These are phyloP conservation scores for Porcisia hertigi DNA, from an alignment of 208 protist species.

Conservation along the genomic window DNA sequence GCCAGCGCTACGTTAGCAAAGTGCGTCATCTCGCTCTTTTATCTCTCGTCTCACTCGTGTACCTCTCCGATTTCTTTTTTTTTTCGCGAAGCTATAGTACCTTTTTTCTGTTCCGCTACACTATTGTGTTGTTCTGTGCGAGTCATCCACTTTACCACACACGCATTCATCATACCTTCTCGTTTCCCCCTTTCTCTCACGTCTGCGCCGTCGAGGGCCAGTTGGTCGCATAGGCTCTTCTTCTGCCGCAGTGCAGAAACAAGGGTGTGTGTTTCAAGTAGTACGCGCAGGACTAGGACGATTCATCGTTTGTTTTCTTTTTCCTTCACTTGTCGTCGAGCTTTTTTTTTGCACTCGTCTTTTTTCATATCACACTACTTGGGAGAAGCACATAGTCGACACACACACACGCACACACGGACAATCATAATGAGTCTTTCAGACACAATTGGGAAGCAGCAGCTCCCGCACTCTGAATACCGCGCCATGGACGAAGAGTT, in stretches of 20 bases:
- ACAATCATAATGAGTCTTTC: conserved; percentile 4
- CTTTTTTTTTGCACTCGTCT: no score
- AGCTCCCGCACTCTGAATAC: conserved; percentile 4
- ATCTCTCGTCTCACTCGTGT: background rate
- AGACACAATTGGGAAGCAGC: conserved; percentile 12
- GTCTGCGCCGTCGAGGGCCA: background rate
- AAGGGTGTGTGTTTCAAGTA: background rate
- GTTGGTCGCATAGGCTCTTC: background rate
- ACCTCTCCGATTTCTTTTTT: background rate
- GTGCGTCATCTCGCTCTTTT: background rate
- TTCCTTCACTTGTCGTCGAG: background rate
- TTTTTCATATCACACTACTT: background rate
- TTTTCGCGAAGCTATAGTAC: background rate
- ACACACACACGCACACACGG: background rate
- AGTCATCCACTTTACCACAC: background rate
- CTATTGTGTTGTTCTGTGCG: background rate
- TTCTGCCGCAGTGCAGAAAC: background rate
- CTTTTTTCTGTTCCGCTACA: background rate
- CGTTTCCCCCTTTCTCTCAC: background rate
- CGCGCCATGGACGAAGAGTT: background rate
- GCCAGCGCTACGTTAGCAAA: no score
- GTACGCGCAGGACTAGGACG: background rate
- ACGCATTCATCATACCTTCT: background rate
- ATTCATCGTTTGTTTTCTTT: background rate
- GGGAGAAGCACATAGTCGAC: background rate